These are phyloP conservation scores for Xylogone sp. DNA, from an alignment of 2,329 filamentous ascomycete species.

Conservation along the genomic window DNA sequence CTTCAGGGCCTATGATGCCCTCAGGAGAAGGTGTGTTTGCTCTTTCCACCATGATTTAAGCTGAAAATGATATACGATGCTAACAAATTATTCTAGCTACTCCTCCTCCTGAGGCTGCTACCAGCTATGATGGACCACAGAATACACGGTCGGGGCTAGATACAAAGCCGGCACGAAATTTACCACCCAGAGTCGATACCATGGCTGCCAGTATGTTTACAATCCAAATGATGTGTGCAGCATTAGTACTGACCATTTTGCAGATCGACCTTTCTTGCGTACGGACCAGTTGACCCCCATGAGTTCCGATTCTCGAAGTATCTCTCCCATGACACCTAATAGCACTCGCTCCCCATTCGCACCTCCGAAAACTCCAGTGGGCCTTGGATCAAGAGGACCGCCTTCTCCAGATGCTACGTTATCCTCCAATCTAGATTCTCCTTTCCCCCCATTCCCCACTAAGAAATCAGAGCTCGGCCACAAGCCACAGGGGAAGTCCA, in stretches of 20 bases:
- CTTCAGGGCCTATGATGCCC: conserved; percentile 23
- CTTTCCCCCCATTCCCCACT: conserved; percentile 50
- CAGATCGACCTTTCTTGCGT: conserved; percentile 52
- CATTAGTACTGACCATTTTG: too few relatives aligned
- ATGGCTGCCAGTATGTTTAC: conserved; percentile 48
- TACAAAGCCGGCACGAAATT: conserved; percentile 34
- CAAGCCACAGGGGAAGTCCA: conserved; percentile 8
- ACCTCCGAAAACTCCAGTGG: conserved; percentile 31
- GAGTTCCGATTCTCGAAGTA: conserved; percentile 56
- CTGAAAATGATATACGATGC: neutral
- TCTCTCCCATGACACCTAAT: conserved; percentile 59
- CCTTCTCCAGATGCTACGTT: conserved; percentile 38
- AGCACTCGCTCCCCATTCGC: conserved; percentile 39
- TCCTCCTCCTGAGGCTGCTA: conserved; percentile 23
- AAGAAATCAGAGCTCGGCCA: conserved; percentile 27
- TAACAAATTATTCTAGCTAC: conserved; percentile 19
- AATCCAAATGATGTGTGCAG: too few relatives aligned
- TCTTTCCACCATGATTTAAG: neutral
- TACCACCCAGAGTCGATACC: conserved; percentile 47
- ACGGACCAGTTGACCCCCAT: conserved; percentile 60
- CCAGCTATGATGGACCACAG: conserved; percentile 18
- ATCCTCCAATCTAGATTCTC: conserved; percentile 42
- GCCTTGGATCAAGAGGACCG: conserved; percentile 35
- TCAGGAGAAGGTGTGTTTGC: conserved; percentile 37
- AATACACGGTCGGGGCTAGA: conserved; percentile 18